These are phyloP conservation scores for Hsuehochloa calcarea DNA, from an alignment of 176 grass and related monocot genomes.

Conservation along the genomic window DNA sequence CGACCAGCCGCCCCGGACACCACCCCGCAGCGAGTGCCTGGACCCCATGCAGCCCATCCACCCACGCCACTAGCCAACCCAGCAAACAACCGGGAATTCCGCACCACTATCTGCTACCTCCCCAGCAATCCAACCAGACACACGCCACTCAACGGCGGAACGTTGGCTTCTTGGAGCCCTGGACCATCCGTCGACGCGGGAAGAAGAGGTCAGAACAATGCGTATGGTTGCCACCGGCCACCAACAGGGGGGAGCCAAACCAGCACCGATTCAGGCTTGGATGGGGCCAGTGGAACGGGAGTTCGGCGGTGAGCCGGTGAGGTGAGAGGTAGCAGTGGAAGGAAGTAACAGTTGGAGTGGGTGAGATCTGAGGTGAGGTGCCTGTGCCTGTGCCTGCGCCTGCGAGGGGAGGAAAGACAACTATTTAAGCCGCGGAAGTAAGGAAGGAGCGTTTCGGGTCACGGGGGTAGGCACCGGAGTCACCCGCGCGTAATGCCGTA, in stretches of 20 bases:
- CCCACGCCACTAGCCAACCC: neutral
- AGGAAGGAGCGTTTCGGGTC: slow-evolving; percentile 37
- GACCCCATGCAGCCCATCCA: slow-evolving; percentile 88
- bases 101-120: neutral
- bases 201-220: slow-evolving; percentile 11
- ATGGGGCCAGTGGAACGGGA: neutral
- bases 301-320: slow-evolving; percentile 10
- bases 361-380: slow-evolving; percentile 28
- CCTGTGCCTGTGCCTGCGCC: too few species aligned
- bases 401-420: neutral
- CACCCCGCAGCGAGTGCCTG: slow-evolving; percentile 55
- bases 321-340: neutral
- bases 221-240: neutral
- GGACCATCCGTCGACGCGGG: slow-evolving; percentile 10
- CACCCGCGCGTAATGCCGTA: slow-evolving; percentile 38
- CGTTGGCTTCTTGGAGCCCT: neutral
- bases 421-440: slow-evolving; percentile 33
- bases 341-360: neutral
- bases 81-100: neutral
- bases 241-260: neutral
- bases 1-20: slow-evolving; percentile 32
- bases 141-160: slow-evolving; percentile 14
- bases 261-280: neutral
- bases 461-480: slow-evolving; percentile 21
- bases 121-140: neutral